Percentiles rank a stretch among this genome's conserved stretches.
Evolutionary conservation across 345 rosid genomes (phyloP).

Genomic region (Lumnitzera littorea): DNA sequence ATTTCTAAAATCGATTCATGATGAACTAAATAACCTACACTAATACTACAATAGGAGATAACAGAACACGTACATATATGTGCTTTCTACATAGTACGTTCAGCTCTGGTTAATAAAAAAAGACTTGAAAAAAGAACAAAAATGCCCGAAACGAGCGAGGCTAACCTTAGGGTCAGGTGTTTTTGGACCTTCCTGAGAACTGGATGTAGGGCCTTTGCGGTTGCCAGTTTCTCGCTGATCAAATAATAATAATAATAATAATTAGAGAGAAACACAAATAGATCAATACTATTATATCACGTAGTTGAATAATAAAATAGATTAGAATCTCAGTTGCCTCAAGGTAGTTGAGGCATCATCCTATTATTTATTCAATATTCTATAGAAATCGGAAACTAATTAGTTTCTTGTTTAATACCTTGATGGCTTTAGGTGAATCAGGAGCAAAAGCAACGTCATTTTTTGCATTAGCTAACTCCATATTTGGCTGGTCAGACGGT

Average conservation of each 20-base stretch:
- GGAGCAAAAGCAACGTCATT: slow-evolving; percentile 17
- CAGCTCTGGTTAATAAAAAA: background rate
- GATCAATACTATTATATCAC: too few species aligned
- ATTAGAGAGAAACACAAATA: background rate
- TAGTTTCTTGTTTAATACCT: slow-evolving; percentile 12
- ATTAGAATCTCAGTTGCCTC: too few species aligned
- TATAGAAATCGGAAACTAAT: too few species aligned
- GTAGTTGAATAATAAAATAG: background rate
- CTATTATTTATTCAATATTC: too few species aligned
- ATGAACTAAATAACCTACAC: background rate
- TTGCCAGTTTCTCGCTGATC: slow-evolving; percentile 35
- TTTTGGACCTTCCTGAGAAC: slow-evolving; percentile 38
- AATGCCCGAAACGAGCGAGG: background rate
- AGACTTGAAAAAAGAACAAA: background rate
- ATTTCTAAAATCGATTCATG: background rate
- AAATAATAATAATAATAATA: background rate
- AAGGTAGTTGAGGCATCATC: too few species aligned
- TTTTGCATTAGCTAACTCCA: slow-evolving; percentile 27
- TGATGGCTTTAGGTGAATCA: slow-evolving; percentile 28
- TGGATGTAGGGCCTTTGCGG: slow-evolving; percentile 34
- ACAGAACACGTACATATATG: background rate
- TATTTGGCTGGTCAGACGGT: slow-evolving; percentile 17
- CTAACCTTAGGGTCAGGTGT: slow-evolving; percentile 46
- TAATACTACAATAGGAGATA: background rate
- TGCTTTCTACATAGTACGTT: too few species aligned